Conservation (phyloP, 2,329 filamentous ascomycete species). For the Talaromyces albobiverticillius region DNA sequence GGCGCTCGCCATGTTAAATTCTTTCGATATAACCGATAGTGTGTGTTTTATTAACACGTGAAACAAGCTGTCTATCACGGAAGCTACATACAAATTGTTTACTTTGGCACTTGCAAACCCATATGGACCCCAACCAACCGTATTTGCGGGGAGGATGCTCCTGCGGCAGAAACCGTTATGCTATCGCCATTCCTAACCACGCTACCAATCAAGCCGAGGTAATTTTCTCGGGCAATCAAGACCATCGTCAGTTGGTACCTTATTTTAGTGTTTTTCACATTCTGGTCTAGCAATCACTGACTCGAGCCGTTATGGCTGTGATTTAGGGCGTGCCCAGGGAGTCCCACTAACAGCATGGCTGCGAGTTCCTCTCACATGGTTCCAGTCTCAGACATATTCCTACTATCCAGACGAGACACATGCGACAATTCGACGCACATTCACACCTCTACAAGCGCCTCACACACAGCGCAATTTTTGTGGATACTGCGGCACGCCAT, state of each 20-base stretch:
- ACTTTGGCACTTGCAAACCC: background rate
- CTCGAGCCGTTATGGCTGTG: background rate
- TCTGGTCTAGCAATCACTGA: constrained; percentile 13
- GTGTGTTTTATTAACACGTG: constrained; percentile 1
- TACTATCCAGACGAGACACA: constrained; percentile 76
- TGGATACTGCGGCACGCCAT: constrained; percentile 83
- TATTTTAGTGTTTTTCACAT: background rate
- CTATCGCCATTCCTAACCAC: constrained; percentile 64
- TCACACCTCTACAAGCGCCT: constrained; percentile 58
- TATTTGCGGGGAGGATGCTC: constrained; percentile 71
- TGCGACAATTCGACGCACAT: constrained; percentile 63
- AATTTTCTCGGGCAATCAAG: constrained; percentile 68
- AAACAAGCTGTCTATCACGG: background rate
- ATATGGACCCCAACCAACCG: background rate
- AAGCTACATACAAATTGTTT: too few relatives aligned
- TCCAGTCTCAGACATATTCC: constrained; percentile 70
- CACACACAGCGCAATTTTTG: constrained; percentile 75
- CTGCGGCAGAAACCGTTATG: constrained; percentile 82
- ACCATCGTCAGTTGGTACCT: constrained; percentile 63
- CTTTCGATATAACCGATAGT: background rate
- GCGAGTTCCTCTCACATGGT: constrained; percentile 77
- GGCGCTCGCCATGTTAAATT: too few relatives aligned
- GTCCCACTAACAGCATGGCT: constrained; percentile 77
- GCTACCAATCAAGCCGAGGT: constrained; percentile 61
- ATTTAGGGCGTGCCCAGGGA: constrained; percentile 65